These are phyloP conservation scores for Lecanicillium sp. DNA, from an alignment of 2,329 filamentous ascomycete genomes.

Conservation along the genomic window DNA sequence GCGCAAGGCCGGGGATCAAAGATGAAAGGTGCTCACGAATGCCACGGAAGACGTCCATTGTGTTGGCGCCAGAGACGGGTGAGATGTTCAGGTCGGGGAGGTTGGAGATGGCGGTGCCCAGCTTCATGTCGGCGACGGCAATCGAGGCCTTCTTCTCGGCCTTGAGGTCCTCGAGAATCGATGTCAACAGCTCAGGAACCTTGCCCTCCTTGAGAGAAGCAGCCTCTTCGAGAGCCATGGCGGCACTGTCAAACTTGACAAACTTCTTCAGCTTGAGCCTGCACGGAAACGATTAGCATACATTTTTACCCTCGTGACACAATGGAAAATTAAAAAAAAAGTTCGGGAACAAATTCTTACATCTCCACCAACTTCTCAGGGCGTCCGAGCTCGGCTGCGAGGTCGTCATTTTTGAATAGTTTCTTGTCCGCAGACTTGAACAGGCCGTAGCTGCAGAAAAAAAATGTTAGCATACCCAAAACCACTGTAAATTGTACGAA, in stretches of 20 bases:
- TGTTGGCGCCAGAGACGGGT: slow-evolving; percentile 55
- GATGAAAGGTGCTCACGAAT: slow-evolving; percentile 87
- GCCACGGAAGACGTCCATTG: slow-evolving; percentile 81
- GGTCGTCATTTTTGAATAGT: slow-evolving; percentile 78
- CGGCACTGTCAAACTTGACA: slow-evolving; percentile 91
- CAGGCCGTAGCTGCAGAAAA: slow-evolving; percentile 70
- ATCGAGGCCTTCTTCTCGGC: slow-evolving; percentile 96
- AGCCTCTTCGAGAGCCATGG: slow-evolving; percentile 83
- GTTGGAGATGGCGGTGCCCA: slow-evolving; percentile 87
- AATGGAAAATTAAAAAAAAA: slow-evolving; percentile 1
- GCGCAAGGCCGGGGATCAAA: slow-evolving; percentile 78
- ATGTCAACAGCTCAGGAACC: slow-evolving; percentile 78
- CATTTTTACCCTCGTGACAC: background rate
- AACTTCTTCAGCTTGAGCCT: slow-evolving; percentile 96
- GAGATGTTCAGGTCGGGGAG: slow-evolving; percentile 81
- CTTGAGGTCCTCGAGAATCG: slow-evolving; percentile 81
- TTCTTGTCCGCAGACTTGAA: slow-evolving; percentile 99
- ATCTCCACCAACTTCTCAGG: slow-evolving; percentile 81
- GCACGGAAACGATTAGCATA: slow-evolving; percentile 9
- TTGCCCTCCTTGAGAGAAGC: slow-evolving; percentile 86
- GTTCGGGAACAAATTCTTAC: slow-evolving; percentile 44
- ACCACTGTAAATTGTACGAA: slow-evolving; percentile 5
- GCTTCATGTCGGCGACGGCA: slow-evolving; percentile 87
- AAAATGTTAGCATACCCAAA: slow-evolving; percentile 1
- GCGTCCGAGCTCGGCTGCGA: slow-evolving; percentile 65